Evolutionary conservation across 1,139 yeast genomes (phyloP), one percentile per base, ranked within the genome.

Genomic region (Wickerhamiella infanticola): DNA sequence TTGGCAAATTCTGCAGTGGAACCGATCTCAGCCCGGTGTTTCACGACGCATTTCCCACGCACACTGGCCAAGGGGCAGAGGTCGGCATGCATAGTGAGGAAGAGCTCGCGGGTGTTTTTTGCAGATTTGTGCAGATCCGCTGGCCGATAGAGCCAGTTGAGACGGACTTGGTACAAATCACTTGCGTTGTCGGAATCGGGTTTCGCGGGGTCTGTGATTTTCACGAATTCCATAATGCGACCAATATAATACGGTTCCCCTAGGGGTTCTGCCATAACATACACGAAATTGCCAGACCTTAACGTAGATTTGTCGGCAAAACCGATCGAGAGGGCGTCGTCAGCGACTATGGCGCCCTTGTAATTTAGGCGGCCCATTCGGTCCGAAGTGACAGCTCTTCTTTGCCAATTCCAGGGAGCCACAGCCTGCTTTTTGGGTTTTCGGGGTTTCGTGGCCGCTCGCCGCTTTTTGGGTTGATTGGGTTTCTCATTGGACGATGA

Each of bases 171-270:
- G 35, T 29, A 41, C 3, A 38, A n/a, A 29, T 31, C 38, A 13
- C 35, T 37, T 4, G 29, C 29, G 11, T 37, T 29, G 23, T 13
- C 24, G 13, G 27, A 9, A n/a, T 27, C 31, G n/a, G 26, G 33
- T n/a, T 39, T 38, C 24, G 18, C 5, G 24, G 23, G 40, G 23
- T 38, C 24, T 5, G 5, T 1, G 7, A 38, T 26, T 5, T 29
- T 13, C 18, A 73, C 75, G 59, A 86, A 85, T 26, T 88, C 94
- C 72, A 84, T 74, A 43, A 90, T 72, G 45, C 93, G 69, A 0
- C 94, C 97, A 42, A 90, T 75, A 57, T 84, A 86, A 64, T 83
- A 88, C 0, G 97, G 96, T 55, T 88, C 97, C 1, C 95, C 94
- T 0, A 95, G 90, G 0, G 96, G 96, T 60, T 85, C 96, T 52